Percentiles rank a stretch among this genome's conserved stretches.
Evolutionary conservation across 768 basidiomycete genomes (phyloP).

Genomic region (Suillus brevipes): DNA sequence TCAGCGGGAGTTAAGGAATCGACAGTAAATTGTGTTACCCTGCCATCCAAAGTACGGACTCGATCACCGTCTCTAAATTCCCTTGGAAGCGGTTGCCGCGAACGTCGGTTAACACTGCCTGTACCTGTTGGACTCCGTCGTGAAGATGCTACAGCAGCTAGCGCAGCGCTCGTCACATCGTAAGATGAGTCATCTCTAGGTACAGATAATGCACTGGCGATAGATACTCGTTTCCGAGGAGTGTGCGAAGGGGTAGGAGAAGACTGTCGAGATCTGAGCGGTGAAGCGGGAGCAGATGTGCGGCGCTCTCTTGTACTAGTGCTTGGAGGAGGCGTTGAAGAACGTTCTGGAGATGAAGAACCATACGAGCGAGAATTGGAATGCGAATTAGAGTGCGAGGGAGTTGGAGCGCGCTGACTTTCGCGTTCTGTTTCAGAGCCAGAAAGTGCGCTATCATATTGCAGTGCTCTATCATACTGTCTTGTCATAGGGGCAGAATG

Average conservation of each 20-base stretch:
- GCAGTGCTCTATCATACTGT: conserved; percentile 37
- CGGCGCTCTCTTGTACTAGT: conserved; percentile 40
- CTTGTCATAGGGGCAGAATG: conserved; percentile 26
- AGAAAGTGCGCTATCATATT: conserved; percentile 46
- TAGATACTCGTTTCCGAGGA: conserved; percentile 44
- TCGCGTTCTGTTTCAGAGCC: conserved; percentile 87
- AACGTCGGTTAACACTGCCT: conserved; percentile 35
- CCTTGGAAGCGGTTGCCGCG: conserved; percentile 48
- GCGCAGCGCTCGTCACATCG: conserved; percentile 55
- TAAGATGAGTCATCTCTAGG: conserved; percentile 25
- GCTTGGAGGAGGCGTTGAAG: conserved; percentile 37
- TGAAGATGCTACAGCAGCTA: conserved; percentile 61
- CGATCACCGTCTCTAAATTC: conserved; percentile 42
- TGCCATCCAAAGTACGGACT: conserved; percentile 39
- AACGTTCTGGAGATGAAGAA: conserved; percentile 40
- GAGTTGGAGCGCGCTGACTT: conserved; percentile 37
- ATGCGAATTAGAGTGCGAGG: conserved; percentile 33
- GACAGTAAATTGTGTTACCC: conserved; percentile 34
- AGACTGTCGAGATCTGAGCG: conserved; percentile 37
- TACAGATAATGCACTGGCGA: conserved; percentile 33
- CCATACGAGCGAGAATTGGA: conserved; percentile 28
- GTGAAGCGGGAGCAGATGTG: conserved; percentile 50
- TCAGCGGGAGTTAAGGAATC: conserved; percentile 9
- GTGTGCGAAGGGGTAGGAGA: conserved; percentile 43
- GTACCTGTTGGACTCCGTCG: conserved; percentile 48